Evolutionary conservation across 331 rosid genomes (phyloP), one percentile per base, ranked within the genome.

Genomic region (Malus hybrid): DNA sequence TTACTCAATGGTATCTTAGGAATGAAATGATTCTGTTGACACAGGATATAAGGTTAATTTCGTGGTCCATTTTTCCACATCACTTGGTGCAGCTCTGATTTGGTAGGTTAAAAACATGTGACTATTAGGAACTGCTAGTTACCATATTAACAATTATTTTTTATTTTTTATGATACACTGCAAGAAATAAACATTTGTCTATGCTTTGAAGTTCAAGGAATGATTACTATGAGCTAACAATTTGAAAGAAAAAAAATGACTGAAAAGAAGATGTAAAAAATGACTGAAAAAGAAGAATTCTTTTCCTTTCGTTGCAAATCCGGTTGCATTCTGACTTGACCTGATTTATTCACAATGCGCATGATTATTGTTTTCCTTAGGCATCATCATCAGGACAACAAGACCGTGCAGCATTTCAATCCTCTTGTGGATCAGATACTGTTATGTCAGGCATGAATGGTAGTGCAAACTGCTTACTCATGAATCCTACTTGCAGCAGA

Each of bases 301-400:
- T 22, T 59, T 10, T 59, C 29, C 29, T 65, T 52, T 66, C 42
- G 24, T 29, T 75, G 65, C 5, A 50, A 24, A 24, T 66, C 73
- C 15, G 52, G 73, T 11, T 27, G 7, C 69, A 64, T 56, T 72
- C 50, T 39, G 65, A 24, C 6, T 44, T 55, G 70, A 66, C 70
- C 50, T 19, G 63, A 33, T 50, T 70, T 62, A 34, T 36, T 18
- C 34, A 67, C 69, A 74, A 76, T 86, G 80, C 72, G 44, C 65
- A 52, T 66, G 46, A 59, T 11, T 59, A 13, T 52, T 79, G 67
- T 78, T 65, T 20, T 86, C 65, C 33, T 76, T 73, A 93, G 98
- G 95, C 86, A 46, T 82, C 93, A 62, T 82, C 94, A 33, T 67
- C 86, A 28, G 80, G 78, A 32, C 93, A 81, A 70, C 89, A 81